Conservation (phyloP, 805 yeast genomes). For the Cyberlindnera euphorbiae region DNA sequence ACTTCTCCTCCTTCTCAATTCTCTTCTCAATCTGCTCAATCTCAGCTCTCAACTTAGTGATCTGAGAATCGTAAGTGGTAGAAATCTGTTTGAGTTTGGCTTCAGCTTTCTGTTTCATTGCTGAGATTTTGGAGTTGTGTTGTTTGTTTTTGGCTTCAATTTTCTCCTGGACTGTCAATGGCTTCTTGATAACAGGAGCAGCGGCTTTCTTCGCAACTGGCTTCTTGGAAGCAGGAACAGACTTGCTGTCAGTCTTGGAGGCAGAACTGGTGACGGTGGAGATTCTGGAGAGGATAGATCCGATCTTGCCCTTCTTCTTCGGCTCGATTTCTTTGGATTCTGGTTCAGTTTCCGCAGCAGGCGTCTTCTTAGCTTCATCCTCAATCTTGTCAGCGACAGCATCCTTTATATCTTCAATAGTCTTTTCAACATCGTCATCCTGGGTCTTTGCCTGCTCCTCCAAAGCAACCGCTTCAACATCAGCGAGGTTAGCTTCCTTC, state of each 20-base stretch:
- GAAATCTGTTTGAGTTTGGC: constrained; percentile 18
- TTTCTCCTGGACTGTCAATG: constrained; percentile 21
- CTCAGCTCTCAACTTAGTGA: constrained; percentile 19
- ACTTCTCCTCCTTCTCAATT: constrained; percentile 13
- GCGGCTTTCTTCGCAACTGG: constrained; percentile 1
- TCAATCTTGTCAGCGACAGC: constrained; percentile 1
- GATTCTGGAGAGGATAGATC: constrained; percentile 6
- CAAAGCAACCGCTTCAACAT: too few species aligned
- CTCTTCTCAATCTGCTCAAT: constrained; percentile 20
- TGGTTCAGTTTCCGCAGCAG: constrained; percentile 13
- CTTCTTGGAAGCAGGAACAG: constrained; percentile 2
- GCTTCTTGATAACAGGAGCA: constrained; percentile 9
- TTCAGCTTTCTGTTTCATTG: constrained; percentile 16
- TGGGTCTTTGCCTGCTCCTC: constrained; percentile 1
- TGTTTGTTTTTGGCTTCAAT: constrained; percentile 15
- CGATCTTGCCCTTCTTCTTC: constrained; percentile 9
- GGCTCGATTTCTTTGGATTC: constrained; percentile 7
- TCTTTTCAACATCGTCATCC: constrained; percentile 1
- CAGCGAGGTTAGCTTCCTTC: not conserved
- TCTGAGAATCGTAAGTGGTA: constrained; percentile 18
- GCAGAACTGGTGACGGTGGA: constrained; percentile 6
- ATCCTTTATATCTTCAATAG: constrained; percentile 4
- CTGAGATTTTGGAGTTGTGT: constrained; percentile 14
- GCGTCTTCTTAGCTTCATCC: constrained; percentile 4
- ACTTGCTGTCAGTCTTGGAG: constrained; percentile 1